Conservation (phyloP, 2,329 filamentous ascomycete species). For the Grosmannia serpens region DNA sequence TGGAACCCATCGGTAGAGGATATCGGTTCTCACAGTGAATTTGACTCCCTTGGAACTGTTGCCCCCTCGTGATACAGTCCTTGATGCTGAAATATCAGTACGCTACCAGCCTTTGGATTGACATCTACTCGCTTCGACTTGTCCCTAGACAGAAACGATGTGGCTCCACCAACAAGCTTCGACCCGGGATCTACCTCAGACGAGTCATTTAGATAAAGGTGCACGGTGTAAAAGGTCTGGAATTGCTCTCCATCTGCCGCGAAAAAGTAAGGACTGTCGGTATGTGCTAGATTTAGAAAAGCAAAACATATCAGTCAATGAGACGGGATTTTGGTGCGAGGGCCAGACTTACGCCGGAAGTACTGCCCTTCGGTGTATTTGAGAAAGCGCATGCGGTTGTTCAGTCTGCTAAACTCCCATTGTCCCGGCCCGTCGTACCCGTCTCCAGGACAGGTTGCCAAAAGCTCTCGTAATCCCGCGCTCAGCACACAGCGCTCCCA, state of each 20-base stretch:
- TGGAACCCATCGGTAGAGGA: constrained; percentile 21
- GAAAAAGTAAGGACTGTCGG: constrained; percentile 48
- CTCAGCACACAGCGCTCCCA: constrained; percentile 44
- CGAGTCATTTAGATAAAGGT: constrained; percentile 43
- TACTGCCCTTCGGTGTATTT: constrained; percentile 62
- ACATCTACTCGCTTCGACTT: constrained; percentile 35
- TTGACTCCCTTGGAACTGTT: constrained; percentile 39
- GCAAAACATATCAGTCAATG: neutral
- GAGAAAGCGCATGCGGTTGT: constrained; percentile 65
- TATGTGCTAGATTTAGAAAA: constrained; percentile 37
- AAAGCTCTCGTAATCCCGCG: constrained; percentile 27
- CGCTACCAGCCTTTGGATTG: constrained; percentile 43
- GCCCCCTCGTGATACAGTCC: constrained; percentile 41
- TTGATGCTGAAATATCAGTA: constrained; percentile 48
- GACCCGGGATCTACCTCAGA: constrained; percentile 23
- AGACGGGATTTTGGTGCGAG: neutral
- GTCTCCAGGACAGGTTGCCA: constrained; percentile 22
- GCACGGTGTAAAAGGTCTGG: constrained; percentile 40
- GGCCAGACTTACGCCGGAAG: constrained; percentile 42
- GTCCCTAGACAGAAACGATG: constrained; percentile 37
- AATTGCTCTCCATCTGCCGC: constrained; percentile 35
- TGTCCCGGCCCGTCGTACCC: constrained; percentile 12
- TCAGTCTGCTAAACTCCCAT: constrained; percentile 43
- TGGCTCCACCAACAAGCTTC: constrained; percentile 40
- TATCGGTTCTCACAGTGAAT: constrained; percentile 45